Conservation (phyloP, 805 yeast genomes). For the Clavispora phyllophila region DNA sequence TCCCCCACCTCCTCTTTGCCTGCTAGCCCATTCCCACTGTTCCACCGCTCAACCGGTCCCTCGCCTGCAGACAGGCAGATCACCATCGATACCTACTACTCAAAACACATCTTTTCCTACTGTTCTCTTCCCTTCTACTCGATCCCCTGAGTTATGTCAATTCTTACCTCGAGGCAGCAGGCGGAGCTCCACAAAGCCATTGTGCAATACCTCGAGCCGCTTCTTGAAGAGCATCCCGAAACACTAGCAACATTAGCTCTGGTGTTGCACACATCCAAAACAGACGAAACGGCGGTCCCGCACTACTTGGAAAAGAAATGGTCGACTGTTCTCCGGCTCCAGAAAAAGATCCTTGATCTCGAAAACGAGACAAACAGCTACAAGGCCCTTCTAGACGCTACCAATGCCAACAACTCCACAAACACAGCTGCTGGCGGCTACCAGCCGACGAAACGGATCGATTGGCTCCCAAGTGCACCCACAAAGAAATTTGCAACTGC, state of each 20-base stretch:
- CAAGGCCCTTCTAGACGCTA: conserved; percentile 40
- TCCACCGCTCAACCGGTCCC: no score
- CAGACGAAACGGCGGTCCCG: conserved; percentile 27
- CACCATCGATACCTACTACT: background rate
- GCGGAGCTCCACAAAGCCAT: conserved; percentile 45
- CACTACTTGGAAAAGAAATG: conserved; percentile 71
- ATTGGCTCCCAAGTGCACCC: conserved; percentile 60
- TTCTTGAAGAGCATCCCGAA: conserved; percentile 14
- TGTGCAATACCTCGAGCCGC: conserved; percentile 42
- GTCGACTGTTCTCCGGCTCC: conserved; percentile 79
- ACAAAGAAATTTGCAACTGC: conserved; percentile 49
- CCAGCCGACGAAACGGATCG: conserved; percentile 22
- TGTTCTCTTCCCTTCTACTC: background rate
- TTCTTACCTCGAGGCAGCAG: conserved; percentile 40
- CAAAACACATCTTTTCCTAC: background rate
- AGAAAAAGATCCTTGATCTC: conserved; percentile 63
- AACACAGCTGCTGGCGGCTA: conserved; percentile 1
- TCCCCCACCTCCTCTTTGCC: no score
- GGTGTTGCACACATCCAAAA: conserved; percentile 9
- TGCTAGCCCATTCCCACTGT: no score
- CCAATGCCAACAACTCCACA: conserved; percentile 10
- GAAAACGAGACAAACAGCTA: conserved; percentile 54
- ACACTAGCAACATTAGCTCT: background rate
- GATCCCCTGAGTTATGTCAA: conserved; percentile 2
- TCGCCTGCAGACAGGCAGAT: background rate